Conservation (phyloP, 257 asterid species). For the Coffea eugenioides region DNA sequence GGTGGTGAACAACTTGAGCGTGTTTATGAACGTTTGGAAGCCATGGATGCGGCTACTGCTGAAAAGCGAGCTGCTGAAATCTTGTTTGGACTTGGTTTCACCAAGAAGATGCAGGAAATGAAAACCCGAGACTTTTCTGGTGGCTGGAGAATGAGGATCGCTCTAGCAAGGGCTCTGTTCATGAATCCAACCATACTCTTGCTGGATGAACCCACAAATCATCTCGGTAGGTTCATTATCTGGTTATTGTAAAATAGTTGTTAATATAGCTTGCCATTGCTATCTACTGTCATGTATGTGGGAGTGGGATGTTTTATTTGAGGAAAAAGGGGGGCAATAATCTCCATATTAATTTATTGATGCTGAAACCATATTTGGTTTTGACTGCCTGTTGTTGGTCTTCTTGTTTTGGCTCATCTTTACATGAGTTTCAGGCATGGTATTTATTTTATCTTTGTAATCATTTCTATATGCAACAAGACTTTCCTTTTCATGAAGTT, state of each 20-base stretch:
- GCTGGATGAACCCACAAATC: slow-evolving; percentile 98
- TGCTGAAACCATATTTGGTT: background rate
- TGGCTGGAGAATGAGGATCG: slow-evolving; percentile 99
- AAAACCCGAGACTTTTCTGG: slow-evolving; percentile 96
- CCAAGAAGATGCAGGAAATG: slow-evolving; percentile 86
- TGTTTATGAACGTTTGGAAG: slow-evolving; percentile 86
- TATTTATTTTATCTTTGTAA: background rate
- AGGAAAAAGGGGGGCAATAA: background rate
- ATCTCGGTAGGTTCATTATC: slow-evolving; percentile 60
- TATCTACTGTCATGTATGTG: background rate
- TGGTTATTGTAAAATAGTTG: background rate
- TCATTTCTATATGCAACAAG: background rate
- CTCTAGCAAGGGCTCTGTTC: slow-evolving; percentile 92
- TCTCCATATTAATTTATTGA: background rate
- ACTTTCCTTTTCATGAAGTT: background rate
- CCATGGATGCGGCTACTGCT: slow-evolving; percentile 88
- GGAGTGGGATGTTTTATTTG: background rate
- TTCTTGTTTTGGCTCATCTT: background rate
- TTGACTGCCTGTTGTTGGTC: background rate
- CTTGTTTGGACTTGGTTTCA: slow-evolving; percentile 85
- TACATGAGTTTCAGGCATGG: background rate
- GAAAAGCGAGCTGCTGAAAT: slow-evolving; percentile 99
- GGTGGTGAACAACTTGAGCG: slow-evolving; percentile 94
- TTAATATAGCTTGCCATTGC: background rate
- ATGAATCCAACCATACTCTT: slow-evolving; percentile 92